Evolutionary conservation across 495 filamentous ascomycete genomes (phyloP).

Genomic region (Hypoxylon rickii): DNA sequence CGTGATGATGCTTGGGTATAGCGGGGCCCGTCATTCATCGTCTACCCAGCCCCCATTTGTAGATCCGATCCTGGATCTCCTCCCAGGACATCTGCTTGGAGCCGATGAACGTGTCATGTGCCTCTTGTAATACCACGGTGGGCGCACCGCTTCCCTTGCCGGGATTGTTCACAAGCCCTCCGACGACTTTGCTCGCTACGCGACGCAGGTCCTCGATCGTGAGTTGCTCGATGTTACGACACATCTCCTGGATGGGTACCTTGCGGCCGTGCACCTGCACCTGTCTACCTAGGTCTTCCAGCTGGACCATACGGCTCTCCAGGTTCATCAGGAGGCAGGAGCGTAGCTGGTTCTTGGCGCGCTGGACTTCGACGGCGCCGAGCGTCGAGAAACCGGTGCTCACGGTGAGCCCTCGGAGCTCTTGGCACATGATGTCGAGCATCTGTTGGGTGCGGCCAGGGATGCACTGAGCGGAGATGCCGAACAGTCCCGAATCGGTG

Average conservation of each 20-base stretch:
- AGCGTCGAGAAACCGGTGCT: conserved; percentile 71
- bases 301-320: conserved; percentile 93
- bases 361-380: conserved; percentile 77
- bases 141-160: conserved; percentile 85
- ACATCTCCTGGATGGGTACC: conserved; percentile 92
- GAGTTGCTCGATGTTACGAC: conserved; percentile 77
- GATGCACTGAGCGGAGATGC: conserved; percentile 83
- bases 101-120: conserved; percentile 57
- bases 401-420: conserved; percentile 77
- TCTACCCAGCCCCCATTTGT: conserved; percentile 78
- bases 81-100: conserved; percentile 73
- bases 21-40: conserved; percentile 30
- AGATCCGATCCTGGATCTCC: conserved; percentile 84
- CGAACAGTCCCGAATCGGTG: conserved; percentile 92
- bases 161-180: conserved; percentile 73
- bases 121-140: conserved; percentile 94
- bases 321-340: conserved; percentile 96
- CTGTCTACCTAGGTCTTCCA: conserved; percentile 96
- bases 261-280: conserved; percentile 94
- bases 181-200: conserved; percentile 80
- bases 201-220: conserved; percentile 80
- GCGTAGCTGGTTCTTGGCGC: conserved; percentile 97
- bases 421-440: conserved; percentile 91
- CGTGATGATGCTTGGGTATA: background rate
- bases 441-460: conserved; percentile 76